Conservation (phyloP, 2,329 filamentous ascomycete genomes). For the Penicillium polonicum region DNA sequence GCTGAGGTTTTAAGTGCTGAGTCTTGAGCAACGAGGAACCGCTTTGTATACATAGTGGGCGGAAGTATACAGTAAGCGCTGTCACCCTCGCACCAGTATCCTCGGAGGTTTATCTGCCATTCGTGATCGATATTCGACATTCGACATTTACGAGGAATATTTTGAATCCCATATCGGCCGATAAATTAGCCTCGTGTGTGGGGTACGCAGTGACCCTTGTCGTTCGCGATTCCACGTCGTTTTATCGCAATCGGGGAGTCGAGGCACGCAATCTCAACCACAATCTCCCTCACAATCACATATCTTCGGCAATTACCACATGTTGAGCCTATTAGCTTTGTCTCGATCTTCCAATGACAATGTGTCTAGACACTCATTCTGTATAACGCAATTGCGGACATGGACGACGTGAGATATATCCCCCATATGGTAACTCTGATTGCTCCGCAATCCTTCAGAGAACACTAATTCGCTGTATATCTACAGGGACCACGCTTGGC, state of each 20-base stretch:
- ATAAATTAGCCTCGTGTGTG: neutral
- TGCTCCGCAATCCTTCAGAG: neutral
- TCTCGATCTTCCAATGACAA: neutral
- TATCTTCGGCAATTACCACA: neutral
- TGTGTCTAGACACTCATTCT: neutral
- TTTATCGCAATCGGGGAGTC: conserved; percentile 8
- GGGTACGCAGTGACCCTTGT: neutral
- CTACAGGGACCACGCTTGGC: neutral
- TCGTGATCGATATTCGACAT: neutral
- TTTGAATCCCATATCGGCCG: conserved; percentile 4
- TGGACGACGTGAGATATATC: conserved; percentile 10
- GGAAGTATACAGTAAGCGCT: neutral
- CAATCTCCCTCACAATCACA: neutral
- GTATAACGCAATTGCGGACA: conserved; percentile 12
- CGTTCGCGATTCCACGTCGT: neutral
- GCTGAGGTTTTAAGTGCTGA: neutral
- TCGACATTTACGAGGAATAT: neutral
- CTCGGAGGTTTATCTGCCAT: neutral
- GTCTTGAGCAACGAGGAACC: too few species aligned
- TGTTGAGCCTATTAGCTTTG: neutral
- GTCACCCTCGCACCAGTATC: neutral
- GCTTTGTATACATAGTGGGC: neutral
- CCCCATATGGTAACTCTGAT: conserved; percentile 5
- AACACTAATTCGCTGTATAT: neutral
- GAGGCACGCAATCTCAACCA: conserved; percentile 12